phyloP scores from a whole-genome alignment of 2,329 filamentous ascomycete genomes.

The Chalaropsis ovoidea region DNA sequence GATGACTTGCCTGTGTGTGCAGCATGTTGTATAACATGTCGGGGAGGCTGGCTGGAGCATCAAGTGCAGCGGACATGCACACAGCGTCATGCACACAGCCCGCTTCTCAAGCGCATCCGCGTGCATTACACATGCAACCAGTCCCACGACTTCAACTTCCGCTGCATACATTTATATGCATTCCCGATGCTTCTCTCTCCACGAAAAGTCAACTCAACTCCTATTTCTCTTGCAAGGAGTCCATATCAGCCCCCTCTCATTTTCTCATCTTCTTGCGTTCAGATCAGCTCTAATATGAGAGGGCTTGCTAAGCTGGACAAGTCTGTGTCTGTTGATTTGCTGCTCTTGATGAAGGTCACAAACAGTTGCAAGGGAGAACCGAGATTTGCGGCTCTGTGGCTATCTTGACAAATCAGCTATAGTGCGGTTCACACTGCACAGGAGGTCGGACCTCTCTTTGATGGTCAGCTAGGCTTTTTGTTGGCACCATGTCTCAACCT shows the following conservation, averaged over 20 bases:
- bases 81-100: not conserved
- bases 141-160: not conserved
- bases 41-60: not conserved
- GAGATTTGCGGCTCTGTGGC: slow-evolving; percentile 3
- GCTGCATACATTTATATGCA: too few relatives aligned
- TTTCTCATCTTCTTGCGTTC: not conserved
- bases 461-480: not conserved
- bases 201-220: not conserved
- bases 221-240: not conserved
- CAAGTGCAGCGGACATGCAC: not conserved
- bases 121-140: not conserved
- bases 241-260: not conserved
- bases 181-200: not conserved
- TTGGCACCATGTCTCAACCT: not conserved
- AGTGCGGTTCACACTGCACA: not conserved
- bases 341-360: not conserved
- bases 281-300: not conserved
- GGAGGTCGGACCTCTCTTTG: not conserved
- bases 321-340: not conserved
- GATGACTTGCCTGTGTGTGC: not conserved
- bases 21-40: not conserved
- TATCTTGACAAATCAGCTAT: not conserved
- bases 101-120: not conserved
- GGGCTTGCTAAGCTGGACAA: not conserved
- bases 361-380: not conserved